These are phyloP conservation scores for Aspergillus hancockii DNA, from an alignment of 495 filamentous ascomycete species.

Conservation along the genomic window DNA sequence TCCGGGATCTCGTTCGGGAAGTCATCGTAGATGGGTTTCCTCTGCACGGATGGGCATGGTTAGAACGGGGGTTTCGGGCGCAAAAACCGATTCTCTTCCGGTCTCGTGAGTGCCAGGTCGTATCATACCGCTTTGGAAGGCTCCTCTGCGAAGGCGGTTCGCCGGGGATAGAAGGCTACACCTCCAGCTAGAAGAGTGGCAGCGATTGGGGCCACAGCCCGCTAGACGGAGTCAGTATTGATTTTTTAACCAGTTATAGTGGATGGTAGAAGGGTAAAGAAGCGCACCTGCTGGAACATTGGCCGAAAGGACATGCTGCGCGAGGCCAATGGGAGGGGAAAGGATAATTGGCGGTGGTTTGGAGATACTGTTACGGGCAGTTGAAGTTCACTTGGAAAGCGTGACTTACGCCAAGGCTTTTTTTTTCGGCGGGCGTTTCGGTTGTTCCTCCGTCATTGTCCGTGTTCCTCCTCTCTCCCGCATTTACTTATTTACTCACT, in stretches of 20 bases:
- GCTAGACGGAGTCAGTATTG: slow-evolving; percentile 41
- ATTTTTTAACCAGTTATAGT: background rate
- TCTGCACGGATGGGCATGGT: slow-evolving; percentile 29
- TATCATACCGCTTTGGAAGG: slow-evolving; percentile 39
- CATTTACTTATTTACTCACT: slow-evolving; percentile 3
- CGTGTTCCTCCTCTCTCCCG: slow-evolving; percentile 11
- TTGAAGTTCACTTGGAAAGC: slow-evolving; percentile 4
- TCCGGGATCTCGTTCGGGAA: slow-evolving; percentile 41
- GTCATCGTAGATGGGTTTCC: slow-evolving; percentile 90
- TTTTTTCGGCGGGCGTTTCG: slow-evolving; percentile 24
- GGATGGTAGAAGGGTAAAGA: slow-evolving; percentile 12
- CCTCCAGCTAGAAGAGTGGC: slow-evolving; percentile 54
- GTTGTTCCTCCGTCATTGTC: slow-evolving; percentile 39
- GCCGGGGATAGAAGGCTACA: slow-evolving; percentile 55
- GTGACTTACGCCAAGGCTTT: slow-evolving; percentile 30
- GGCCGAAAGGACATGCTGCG: slow-evolving; percentile 49
- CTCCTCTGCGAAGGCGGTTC: slow-evolving; percentile 57
- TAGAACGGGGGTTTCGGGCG: slow-evolving; percentile 22
- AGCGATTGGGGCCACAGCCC: slow-evolving; percentile 58
- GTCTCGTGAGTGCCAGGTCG: slow-evolving; percentile 12
- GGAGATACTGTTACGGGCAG: background rate
- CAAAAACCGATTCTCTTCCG: slow-evolving; percentile 8
- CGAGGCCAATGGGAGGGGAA: slow-evolving; percentile 23
- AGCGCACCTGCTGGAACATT: slow-evolving; percentile 47
- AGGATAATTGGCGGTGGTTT: background rate